Conservation (phyloP, 148 eudicot species). For the Amaranthus cruentus region DNA sequence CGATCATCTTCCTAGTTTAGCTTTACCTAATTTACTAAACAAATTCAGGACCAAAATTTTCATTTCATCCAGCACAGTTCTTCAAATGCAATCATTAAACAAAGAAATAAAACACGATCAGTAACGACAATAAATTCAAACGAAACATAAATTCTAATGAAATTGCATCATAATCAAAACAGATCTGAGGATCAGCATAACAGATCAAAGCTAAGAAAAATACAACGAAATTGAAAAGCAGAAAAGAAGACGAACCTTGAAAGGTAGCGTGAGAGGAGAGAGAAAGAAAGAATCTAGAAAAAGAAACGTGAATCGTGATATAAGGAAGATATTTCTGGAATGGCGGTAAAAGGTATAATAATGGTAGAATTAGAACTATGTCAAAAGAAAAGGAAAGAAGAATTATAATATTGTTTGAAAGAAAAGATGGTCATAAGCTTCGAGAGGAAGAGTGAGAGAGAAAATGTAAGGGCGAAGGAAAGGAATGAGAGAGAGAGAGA, state of each 20-base stretch:
- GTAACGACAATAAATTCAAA: not conserved
- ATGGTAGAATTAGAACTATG: not conserved
- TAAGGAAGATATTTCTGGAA: not conserved
- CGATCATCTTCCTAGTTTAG: no score
- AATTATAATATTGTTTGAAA: no score
- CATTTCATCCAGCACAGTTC: not conserved
- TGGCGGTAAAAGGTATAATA: slow-evolving; percentile 17
- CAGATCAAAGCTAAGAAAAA: not conserved
- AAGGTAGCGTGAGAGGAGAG: slow-evolving; percentile 16
- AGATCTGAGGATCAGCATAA: slow-evolving; percentile 17
- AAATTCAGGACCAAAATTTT: not conserved
- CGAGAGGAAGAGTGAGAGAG: not conserved
- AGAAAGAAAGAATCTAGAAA: not conserved
- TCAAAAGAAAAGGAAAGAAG: slow-evolving; percentile 19
- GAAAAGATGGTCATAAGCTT: no score
- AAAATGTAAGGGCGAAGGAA: not conserved
- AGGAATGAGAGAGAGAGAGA: not conserved
- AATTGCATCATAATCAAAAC: not conserved
- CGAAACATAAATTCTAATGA: not conserved
- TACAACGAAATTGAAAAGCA: not conserved
- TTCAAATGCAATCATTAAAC: no score
- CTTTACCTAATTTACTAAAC: no score
- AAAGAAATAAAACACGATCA: not conserved
- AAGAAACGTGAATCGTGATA: not conserved
- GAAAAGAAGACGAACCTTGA: slow-evolving; percentile 17